These are phyloP conservation scores for Macrolepiota albuminosa DNA, from an alignment of 768 basidiomycete genomes.

Conservation along the genomic window DNA sequence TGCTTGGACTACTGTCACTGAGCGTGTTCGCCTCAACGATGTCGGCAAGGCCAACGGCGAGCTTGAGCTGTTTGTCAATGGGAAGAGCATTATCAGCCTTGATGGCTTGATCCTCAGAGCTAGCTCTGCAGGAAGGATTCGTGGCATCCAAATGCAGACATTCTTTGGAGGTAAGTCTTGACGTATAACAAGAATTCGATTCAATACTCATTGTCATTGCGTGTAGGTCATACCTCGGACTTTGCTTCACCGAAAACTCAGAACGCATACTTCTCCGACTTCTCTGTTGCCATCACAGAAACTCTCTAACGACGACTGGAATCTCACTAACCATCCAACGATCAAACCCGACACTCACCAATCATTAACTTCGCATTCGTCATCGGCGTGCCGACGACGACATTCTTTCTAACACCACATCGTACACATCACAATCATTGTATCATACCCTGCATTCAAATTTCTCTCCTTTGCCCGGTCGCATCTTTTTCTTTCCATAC, in stretches of 20 bases:
- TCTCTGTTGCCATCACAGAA: slow-evolving; percentile 59
- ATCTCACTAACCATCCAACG: neutral
- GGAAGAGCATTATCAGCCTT: slow-evolving; percentile 58
- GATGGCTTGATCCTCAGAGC: slow-evolving; percentile 51
- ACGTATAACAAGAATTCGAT: neutral
- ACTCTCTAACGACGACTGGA: slow-evolving; percentile 25
- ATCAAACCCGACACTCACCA: neutral
- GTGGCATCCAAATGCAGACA: slow-evolving; percentile 72
- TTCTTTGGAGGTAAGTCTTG: slow-evolving; percentile 62
- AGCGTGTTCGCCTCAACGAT: slow-evolving; percentile 74
- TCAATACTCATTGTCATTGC: neutral
- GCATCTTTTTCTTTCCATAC: neutral
- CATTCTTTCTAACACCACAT: slow-evolving; percentile 12
- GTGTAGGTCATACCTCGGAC: slow-evolving; percentile 35
- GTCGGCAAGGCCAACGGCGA: slow-evolving; percentile 67
- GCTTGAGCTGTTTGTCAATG: slow-evolving; percentile 61
- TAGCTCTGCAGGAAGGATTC: slow-evolving; percentile 43
- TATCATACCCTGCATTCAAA: slow-evolving; percentile 11
- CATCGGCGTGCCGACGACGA: slow-evolving; percentile 8
- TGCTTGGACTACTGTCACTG: slow-evolving; percentile 60
- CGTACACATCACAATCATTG: slow-evolving; percentile 12
- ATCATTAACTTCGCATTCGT: neutral
- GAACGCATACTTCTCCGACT: slow-evolving; percentile 62
- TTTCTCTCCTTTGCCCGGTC: neutral
- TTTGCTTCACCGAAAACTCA: slow-evolving; percentile 64